Percentiles rank a stretch among this genome's conserved stretches.
Conservation (phyloP, 352 stramenopile genomes). For the Thraustochytrium striatum region DNA sequence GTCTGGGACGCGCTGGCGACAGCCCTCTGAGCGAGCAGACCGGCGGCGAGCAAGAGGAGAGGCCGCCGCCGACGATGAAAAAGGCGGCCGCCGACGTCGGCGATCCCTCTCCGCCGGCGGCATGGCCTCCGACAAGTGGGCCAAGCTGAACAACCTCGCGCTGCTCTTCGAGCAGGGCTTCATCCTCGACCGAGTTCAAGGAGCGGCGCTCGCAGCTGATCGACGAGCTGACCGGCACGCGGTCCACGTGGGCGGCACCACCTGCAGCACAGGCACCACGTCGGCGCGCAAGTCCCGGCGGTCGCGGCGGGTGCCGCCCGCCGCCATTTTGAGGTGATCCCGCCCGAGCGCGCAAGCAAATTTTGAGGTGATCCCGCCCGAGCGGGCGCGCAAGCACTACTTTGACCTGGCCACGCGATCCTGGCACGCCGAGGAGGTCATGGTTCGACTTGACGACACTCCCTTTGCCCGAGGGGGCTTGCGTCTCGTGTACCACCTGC, state of each 20-base stretch:
- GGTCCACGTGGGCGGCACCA: constrained; percentile 70
- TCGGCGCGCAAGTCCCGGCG: constrained; percentile 54
- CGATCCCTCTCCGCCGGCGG: background rate
- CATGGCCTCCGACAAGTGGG: constrained; percentile 1
- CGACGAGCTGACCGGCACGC: constrained; percentile 62
- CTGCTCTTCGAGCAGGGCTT: constrained; percentile 72
- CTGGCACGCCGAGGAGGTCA: constrained; percentile 61
- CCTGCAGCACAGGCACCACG: constrained; percentile 54
- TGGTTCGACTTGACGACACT: constrained; percentile 62
- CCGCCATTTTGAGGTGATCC: constrained; percentile 60
- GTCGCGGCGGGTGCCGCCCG: constrained; percentile 54
- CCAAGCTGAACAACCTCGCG: constrained; percentile 59
- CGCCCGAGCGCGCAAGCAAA: constrained; percentile 12
- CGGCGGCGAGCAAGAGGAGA: too few species aligned
- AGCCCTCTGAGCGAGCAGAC: too few species aligned
- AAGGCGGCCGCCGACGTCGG: too few species aligned
- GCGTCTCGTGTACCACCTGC: constrained; percentile 64
- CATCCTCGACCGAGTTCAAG: constrained; percentile 68
- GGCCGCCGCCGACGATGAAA: too few species aligned
- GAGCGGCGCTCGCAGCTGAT: constrained; percentile 54
- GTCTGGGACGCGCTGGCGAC: too few species aligned
- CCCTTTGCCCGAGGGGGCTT: constrained; percentile 66
- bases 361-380: background rate
- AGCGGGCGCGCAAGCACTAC: constrained; percentile 35
- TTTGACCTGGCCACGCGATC: constrained; percentile 60